phyloP scores from a whole-genome alignment of 148 eudicot genomes.

The Linanthus parryae region DNA sequence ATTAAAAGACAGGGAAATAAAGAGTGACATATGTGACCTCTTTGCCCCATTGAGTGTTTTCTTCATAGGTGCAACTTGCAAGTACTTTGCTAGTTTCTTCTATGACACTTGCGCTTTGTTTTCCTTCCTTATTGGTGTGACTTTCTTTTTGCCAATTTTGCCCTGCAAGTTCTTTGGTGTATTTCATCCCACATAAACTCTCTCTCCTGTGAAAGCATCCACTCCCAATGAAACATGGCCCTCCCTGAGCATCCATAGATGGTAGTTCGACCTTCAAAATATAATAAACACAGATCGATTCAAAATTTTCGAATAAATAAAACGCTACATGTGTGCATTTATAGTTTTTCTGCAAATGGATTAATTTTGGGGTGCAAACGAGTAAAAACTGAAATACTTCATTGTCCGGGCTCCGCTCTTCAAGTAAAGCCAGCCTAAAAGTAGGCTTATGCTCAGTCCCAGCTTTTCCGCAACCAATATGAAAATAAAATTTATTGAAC shows the following conservation, averaged over 20 bases:
- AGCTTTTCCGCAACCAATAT: too few species aligned
- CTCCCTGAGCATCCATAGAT: conserved; percentile 7
- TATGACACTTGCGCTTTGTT: not conserved
- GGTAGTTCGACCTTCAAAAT: conserved; percentile 3
- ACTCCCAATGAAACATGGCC: conserved; percentile 9
- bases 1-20: conserved; percentile 8
- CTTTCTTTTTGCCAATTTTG: not conserved
- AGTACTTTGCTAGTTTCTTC: conserved; percentile 1
- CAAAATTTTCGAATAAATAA: not conserved
- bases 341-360: too few species aligned
- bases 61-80: conserved; percentile 10
- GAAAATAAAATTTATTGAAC: too few species aligned
- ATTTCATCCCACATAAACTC: not conserved
- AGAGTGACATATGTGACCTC: conserved; percentile 3
- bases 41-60: conserved; percentile 14
- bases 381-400: too few species aligned
- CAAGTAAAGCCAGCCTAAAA: too few species aligned
- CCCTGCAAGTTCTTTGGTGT: not conserved
- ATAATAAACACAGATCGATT: not conserved
- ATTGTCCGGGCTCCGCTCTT: too few species aligned
- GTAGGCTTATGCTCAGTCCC: too few species aligned
- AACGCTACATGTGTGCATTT: too few species aligned
- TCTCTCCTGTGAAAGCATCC: conserved; percentile 15
- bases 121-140: too few species aligned
- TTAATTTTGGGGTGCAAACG: too few species aligned